Evolutionary conservation across 179 eudicot genomes (phyloP).

Genomic region (Silene noctiflora): DNA sequence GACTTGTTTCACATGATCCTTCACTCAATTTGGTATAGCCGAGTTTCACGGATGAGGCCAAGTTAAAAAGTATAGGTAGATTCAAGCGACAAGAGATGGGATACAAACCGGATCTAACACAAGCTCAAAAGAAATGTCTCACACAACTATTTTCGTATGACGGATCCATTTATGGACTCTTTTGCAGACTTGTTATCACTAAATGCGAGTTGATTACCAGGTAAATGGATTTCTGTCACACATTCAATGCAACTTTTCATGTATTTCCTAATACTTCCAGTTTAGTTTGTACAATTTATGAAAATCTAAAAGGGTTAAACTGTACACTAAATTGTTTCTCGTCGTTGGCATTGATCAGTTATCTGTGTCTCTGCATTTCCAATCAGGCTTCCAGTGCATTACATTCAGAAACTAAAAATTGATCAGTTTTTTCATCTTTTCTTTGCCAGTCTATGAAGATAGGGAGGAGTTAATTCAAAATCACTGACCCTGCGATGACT

Average conservation of each 20-base stretch:
- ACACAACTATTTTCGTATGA: no score
- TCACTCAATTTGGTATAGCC: conserved; percentile 35
- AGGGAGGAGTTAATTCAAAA: no score
- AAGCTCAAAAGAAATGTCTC: not conserved
- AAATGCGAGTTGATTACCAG: no score
- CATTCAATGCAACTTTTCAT: not conserved
- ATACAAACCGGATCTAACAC: not conserved
- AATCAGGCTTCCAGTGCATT: not conserved
- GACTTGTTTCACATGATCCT: conserved; percentile 39
- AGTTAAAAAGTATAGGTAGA: not conserved
- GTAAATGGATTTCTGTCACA: no score
- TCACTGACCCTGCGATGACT: no score
- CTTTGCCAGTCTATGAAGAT: no score
- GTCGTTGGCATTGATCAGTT: not conserved
- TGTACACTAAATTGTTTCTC: not conserved
- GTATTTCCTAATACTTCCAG: not conserved
- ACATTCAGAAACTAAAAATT: not conserved
- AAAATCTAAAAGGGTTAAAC: not conserved
- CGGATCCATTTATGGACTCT: no score
- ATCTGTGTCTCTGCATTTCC: not conserved
- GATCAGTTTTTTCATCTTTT: no score
- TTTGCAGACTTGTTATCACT: no score
- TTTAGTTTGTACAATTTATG: not conserved
- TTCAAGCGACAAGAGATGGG: no score
- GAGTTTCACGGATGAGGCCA: conserved; percentile 22